Base-by-base conservation (phyloP, 163 green algal species). In the Smithsoniella earleae region DNA sequence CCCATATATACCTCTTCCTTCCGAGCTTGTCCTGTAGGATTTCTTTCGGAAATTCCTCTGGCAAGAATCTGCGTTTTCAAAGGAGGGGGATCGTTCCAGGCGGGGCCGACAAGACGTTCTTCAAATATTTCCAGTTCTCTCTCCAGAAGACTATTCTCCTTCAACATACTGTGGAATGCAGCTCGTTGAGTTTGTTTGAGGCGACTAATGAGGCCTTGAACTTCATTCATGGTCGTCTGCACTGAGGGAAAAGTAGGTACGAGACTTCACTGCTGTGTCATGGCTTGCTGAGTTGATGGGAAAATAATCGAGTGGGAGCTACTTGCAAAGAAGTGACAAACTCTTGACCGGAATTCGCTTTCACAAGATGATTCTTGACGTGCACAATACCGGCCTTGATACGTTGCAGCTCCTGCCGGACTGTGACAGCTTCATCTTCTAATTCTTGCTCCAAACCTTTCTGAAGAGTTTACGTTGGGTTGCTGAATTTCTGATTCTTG, bases 91-190 rank as follows among this genome's bases (percentile, higher is more conserved):
- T 64, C 49, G 8, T 64, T 4, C 49, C 49, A 64, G 4, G 49
- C 49, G 33, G 31, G 25, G 33, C 25, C 31, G 5, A 36, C 49
- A 25, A 66, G 16, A 3, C 22, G 18, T n/a, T 37, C 25, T 8
- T 66, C 55, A 38, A 66, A 66, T 31, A 66, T 8, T 66, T 36
- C 55, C 18, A 66, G 55, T 3, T 66, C 55, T 8, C 55, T 30
- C 22, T 66, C 55, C 5, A 66, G 18, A 3, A 66, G 25, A 38
- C 43, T 31, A n/a, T 34, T 31, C 22, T 66, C 20, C 55, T 66
- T 30, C 55, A 45, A 31, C 3, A 66, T 28, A 5, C 33, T 30
- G 5, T 66, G 55, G 10, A 66, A 66, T 37, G 20, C 25, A 20
- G 30, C 16, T 6, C 55, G 55, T 34, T 66, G 55, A 13, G 10